Conservation (phyloP, 352 stramenopile species). For the Globisporangium radiosum region DNA sequence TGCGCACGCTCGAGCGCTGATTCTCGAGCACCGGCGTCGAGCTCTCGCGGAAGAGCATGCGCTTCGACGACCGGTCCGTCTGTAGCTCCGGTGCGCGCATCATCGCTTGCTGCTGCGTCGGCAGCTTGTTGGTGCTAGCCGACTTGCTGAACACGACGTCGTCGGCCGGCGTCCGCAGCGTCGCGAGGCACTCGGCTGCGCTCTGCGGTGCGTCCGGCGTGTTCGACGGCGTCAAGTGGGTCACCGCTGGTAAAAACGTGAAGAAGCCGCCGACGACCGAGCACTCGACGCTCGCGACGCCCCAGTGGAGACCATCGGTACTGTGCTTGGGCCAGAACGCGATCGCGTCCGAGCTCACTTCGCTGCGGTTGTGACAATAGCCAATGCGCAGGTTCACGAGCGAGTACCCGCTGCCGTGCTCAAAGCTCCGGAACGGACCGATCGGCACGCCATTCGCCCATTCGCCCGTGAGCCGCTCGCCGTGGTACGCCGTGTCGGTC, state of each 20-base stretch:
- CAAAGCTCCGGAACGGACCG: constrained; percentile 47
- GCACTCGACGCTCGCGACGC: constrained; percentile 40
- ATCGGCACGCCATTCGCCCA: constrained; percentile 57
- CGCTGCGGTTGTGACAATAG: constrained; percentile 34
- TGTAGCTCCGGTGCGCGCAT: constrained; percentile 1
- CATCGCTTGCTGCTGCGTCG: constrained; percentile 3
- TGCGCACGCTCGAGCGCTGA: constrained; percentile 4
- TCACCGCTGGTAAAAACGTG: constrained; percentile 27
- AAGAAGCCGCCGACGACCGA: constrained; percentile 38
- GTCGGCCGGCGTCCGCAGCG: constrained; percentile 5
- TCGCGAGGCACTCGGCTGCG: constrained; percentile 5
- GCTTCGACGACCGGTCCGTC: constrained; percentile 14
- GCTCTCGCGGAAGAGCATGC: constrained; percentile 7
- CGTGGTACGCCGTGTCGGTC: constrained; percentile 55
- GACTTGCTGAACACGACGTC: constrained; percentile 36
- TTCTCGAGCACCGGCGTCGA: constrained; percentile 12
- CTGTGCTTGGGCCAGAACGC: constrained; percentile 14
- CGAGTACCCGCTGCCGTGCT: constrained; percentile 53
- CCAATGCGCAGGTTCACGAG: constrained; percentile 50
- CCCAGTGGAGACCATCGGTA: constrained; percentile 20
- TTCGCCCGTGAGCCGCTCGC: constrained; percentile 45
- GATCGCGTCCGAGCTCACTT: constrained; percentile 17
- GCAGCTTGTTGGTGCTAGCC: constrained; percentile 4
- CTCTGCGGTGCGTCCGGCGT: constrained; percentile 9
- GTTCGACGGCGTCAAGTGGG: constrained; percentile 20